phyloP scores from a whole-genome alignment of 441 rosid genomes.

The Erysimum cheiri region DNA sequence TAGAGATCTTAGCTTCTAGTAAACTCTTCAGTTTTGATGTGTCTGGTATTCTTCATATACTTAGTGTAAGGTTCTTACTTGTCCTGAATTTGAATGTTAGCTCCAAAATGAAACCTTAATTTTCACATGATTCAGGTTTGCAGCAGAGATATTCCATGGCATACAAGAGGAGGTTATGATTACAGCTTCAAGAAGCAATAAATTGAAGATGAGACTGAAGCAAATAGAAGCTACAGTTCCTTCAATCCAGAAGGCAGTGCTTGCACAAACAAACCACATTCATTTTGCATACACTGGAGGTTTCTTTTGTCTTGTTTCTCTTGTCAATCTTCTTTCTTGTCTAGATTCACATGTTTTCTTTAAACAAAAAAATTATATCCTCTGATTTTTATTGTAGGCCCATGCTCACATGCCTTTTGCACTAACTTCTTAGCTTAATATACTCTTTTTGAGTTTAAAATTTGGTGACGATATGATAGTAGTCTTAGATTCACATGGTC shows the following conservation, averaged over 20 bases:
- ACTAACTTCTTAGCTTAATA: conserved; percentile 46
- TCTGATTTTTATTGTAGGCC: conserved; percentile 35
- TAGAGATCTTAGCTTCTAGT: neutral
- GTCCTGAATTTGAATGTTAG: neutral
- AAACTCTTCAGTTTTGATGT: neutral
- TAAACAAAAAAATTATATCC: conserved; percentile 31
- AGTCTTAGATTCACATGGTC: conserved; percentile 29
- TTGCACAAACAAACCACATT: conserved; percentile 80
- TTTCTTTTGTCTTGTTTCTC: conserved; percentile 44
- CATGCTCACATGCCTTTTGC: conserved; percentile 44
- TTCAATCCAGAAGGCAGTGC: conserved; percentile 70
- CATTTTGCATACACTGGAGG: conserved; percentile 94
- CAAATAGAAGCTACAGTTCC: conserved; percentile 92
- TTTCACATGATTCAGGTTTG: conserved; percentile 63
- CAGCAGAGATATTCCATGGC: conserved; percentile 91
- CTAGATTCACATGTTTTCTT: conserved; percentile 33
- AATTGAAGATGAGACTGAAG: conserved; percentile 78
- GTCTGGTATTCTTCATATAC: conserved; percentile 1
- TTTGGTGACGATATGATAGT: neutral
- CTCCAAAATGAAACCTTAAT: too few species aligned
- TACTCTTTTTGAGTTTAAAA: conserved; percentile 24
- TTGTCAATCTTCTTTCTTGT: conserved; percentile 44
- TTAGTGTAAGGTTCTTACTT: neutral
- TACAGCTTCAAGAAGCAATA: conserved; percentile 89
- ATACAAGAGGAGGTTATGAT: conserved; percentile 89